phyloP scores from a whole-genome alignment of 2,329 filamentous ascomycete species.

The Graphilbum sp. region DNA sequence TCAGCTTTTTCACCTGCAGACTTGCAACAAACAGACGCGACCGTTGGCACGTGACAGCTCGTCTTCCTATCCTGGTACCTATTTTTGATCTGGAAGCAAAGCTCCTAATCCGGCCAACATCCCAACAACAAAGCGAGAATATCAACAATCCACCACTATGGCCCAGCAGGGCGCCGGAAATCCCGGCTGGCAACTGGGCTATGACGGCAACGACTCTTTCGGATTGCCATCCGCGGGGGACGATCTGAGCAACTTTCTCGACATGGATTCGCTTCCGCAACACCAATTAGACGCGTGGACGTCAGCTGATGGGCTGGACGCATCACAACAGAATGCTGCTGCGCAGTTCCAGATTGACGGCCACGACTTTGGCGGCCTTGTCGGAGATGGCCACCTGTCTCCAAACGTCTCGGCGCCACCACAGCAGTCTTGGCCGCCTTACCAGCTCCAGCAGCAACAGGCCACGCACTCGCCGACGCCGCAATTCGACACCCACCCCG shows the following conservation, averaged over 20 bases:
- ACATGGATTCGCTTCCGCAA: constrained; percentile 5
- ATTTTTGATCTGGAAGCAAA: too few species aligned
- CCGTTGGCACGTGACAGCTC: too few species aligned
- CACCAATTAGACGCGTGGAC: constrained; percentile 7
- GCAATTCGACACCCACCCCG: background rate
- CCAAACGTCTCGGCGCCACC: background rate
- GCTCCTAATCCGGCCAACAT: background rate
- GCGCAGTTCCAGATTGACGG: background rate
- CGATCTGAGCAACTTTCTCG: constrained; percentile 4
- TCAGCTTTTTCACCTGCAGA: too few species aligned
- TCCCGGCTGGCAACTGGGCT: constrained; percentile 7
- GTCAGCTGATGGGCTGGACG: background rate
- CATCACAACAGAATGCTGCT: background rate
- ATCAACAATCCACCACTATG: constrained; percentile 1
- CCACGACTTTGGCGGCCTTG: constrained; percentile 1
- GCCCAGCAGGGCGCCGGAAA: constrained; percentile 9
- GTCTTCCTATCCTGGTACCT: too few species aligned
- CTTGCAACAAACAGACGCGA: too few species aligned
- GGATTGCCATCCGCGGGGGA: constrained; percentile 3
- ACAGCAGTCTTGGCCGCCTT: constrained; percentile 2
- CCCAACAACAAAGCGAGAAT: background rate
- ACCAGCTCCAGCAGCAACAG: constrained; percentile 1
- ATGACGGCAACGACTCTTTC: constrained; percentile 5
- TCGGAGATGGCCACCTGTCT: background rate
- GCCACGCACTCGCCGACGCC: constrained; percentile 1